Base-by-base conservation (phyloP, 805 yeast species). In the Pichia gijzeniarum region DNA sequence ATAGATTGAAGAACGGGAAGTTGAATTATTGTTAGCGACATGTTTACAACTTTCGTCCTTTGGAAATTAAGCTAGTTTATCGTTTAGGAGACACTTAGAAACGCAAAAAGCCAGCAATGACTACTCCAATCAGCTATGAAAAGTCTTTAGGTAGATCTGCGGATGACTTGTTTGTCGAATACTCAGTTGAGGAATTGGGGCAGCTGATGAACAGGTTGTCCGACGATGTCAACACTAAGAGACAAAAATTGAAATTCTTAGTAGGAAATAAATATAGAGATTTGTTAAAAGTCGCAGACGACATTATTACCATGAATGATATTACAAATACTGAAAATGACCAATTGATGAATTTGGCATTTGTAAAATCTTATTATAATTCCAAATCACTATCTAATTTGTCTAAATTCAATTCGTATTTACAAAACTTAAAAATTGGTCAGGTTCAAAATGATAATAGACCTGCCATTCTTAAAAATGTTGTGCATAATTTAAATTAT, bases 201-300 rank as follows among this genome's bases (percentile, higher is more conserved):
- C 47, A 48, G 18, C 33, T 63, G 17, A 56, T 57, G 31, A 39
- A 35, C 16, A 50, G 49, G 33, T 44, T 63, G 16, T 40, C 45
- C 3, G 47, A 43, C 14, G 62, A 60, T 38, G 56, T 60, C 2
- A 41, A 40, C 28, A 25, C 20, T 4, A 60, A 58, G 38, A 54
- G 53, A 36, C 41, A 48, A 14, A 61, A 62, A 38, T 54, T 66
- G 33, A 51, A 67, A 22, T 38, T 53, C 10, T 44, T 65, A 27
- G 69, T 66, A 28, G 68, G 68, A 12, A 49, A 43, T 37, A 66
- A 64, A 44, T 66, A 66, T 40, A 50, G 69, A 41, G 69, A 66
- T 41, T 53, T 66, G 35, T 43, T 66, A 13, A 55, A 59, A 27
- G 69, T 63, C 18, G 69, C 69, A 1, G 69, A 66, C 52, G 62